Base-by-base conservation (phyloP, 2,329 filamentous ascomycete genomes). In the Beauveria medogensis region DNA sequence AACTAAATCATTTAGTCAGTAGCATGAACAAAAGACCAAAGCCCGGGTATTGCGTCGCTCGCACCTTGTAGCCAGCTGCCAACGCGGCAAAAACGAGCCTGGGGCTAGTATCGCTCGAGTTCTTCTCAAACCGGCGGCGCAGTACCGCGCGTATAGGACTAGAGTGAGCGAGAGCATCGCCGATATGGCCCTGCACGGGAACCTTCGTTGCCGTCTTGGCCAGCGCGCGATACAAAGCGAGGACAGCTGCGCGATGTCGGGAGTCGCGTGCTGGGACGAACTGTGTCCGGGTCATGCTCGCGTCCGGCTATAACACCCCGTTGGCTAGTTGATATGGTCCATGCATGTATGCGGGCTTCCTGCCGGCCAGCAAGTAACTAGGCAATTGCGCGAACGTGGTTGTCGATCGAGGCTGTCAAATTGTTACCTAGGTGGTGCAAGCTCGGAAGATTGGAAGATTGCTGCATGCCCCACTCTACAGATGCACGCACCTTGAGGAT, bases 201-300 rank as follows among this genome's bases (percentile, higher is more conserved):
- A 88, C 73, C 46, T 72, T 75, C 34, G 75, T 71, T 62, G 79
- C 84, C 73, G 84, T 80, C 64, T 79, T 79, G 57, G 91, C 74
- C 60, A 93, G 82, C 41, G 88, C 85, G 64, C 87, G 82, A 74
- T 88, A 92, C 54, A 93, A 83, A 55, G 89, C 87, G 64, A 90
- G 80, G 69, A 84, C 82, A 68, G 82, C 82, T 67, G 68, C 70
- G 63, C 82, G 78, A 69, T 85, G 82, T 64, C 80, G 79, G 67
- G 79, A 78, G 63, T 76, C 77, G 61, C 75, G 76, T 63, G 78
- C 77, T 37, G 82, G 80, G 48, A 82, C 64, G 61, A 80, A 79
- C 41, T 57, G 65, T 20, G 67, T 65, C 58, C 70, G 72, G 47
- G 64, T 55, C 70, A 74, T 72, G 40, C 43, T 52, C 34, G 22